Evolutionary conservation across 495 filamentous ascomycete genomes (phyloP), one percentile per base, ranked within the genome.

Genomic region (Cercophora newfieldiana): DNA sequence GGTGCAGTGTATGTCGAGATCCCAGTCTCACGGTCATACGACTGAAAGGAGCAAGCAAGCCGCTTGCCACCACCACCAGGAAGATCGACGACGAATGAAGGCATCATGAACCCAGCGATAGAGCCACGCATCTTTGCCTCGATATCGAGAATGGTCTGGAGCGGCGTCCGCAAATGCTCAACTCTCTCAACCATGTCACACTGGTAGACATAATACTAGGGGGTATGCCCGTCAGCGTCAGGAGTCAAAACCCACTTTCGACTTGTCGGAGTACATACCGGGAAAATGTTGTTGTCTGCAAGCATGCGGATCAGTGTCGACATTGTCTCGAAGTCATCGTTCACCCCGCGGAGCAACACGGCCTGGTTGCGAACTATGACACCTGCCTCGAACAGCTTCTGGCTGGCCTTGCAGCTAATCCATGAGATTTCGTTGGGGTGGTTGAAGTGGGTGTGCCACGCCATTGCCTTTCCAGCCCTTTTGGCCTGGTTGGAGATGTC

Each of bases 361-460:
- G 74, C 71, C 69, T 85, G 82, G 61, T 84, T 85, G 29, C 82
- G 72, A 25, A 85, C 78, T 59, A 77, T 81, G 25, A 89, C 76
- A 21, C 85, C 85, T 12, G 76, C 73, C 66, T 78, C 74, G 60
- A 78, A 81, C 57, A 88, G 69, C 67, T 74, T 76, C 58, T 79
- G 81, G 22, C 79, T 79, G 6, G 86, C 86, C 58, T 74, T 69
- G 53, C 75, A 71, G 3, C 78, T 84, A n/a, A 88, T 73, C 86
- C 86, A 89, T 24, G 81, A 83, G 50, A 87, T 83, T 71, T 89
- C 86, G 58, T 78, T 77, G 14, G 83, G 80, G 61, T 87, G 84
- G 65, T 89, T 88, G 75, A 89, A 86, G 70, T 89, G 86, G 0
- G 86, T 89, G 66, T 88, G 86, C 59, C 85, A 67, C 18, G 84